Evolutionary conservation across 306 rosid species (phyloP).

Genomic region (Rosa multiflora): DNA sequence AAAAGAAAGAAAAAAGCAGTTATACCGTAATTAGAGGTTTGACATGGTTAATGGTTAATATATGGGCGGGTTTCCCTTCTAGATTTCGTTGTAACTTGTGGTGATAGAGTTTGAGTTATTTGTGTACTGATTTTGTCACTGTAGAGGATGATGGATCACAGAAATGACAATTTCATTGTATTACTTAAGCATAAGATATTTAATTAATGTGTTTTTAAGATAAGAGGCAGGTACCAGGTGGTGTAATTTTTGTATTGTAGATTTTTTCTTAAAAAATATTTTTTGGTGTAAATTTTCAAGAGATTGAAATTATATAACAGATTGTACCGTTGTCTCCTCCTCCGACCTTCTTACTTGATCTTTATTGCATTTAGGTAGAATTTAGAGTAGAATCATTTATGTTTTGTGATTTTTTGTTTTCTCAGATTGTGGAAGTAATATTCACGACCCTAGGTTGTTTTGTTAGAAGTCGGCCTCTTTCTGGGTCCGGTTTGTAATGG

Average conservation of each 20-base stretch:
- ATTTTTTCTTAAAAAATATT: too few species aligned
- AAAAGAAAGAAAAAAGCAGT: neutral
- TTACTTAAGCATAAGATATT: constrained; percentile 30
- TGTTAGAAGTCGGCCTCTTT: too few species aligned
- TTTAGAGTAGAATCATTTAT: neutral
- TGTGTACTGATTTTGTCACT: constrained; percentile 37
- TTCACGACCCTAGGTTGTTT: too few species aligned
- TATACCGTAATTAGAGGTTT: constrained; percentile 18
- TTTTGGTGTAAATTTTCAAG: constrained; percentile 8
- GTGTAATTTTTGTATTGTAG: neutral
- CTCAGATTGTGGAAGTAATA: neutral
- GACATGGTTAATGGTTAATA: constrained; percentile 11
- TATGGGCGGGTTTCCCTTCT: neutral
- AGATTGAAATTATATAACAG: neutral
- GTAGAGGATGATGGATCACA: constrained; percentile 37
- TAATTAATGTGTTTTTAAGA: constrained; percentile 17
- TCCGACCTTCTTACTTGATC: neutral
- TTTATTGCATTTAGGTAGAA: neutral
- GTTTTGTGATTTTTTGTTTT: neutral
- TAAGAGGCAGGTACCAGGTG: constrained; percentile 5
- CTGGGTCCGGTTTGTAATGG: neutral
- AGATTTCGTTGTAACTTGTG: constrained; percentile 17
- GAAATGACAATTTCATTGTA: constrained; percentile 28
- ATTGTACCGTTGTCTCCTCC: neutral
- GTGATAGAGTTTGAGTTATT: constrained; percentile 23